These are phyloP conservation scores for Omphalotus guepiniiformis DNA, from an alignment of 768 basidiomycete genomes.

Conservation along the genomic window DNA sequence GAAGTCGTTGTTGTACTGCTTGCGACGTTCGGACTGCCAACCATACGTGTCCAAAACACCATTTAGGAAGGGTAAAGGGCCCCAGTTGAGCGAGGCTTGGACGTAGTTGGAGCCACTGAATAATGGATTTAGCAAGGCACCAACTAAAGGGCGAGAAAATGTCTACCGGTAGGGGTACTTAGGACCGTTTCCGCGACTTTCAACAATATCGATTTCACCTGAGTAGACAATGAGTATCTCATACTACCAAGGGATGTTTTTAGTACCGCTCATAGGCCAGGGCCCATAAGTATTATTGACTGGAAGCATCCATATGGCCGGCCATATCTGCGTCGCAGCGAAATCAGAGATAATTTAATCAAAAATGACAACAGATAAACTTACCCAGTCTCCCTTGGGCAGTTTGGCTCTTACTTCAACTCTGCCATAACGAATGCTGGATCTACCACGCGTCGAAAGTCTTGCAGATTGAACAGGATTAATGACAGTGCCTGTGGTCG, in stretches of 20 bases:
- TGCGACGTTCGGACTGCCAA: constrained; percentile 68
- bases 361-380: constrained; percentile 16
- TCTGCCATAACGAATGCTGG: constrained; percentile 46
- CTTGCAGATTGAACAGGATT: constrained; percentile 82
- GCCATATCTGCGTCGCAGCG: constrained; percentile 56
- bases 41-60: constrained; percentile 66
- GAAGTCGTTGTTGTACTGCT: constrained; percentile 60
- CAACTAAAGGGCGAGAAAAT: too few relatives aligned
- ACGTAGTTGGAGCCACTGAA: constrained; percentile 60
- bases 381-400: constrained; percentile 64
- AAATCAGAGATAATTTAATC: constrained; percentile 6
- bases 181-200: constrained; percentile 54
- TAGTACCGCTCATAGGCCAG: too few relatives aligned
- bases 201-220: constrained; percentile 39
- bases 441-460: constrained; percentile 52
- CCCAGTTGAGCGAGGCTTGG: constrained; percentile 60
- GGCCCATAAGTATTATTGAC: constrained; percentile 31
- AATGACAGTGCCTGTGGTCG: constrained; percentile 60
- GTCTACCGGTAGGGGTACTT: constrained; percentile 41
- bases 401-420: constrained; percentile 81
- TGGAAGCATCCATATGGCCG: constrained; percentile 46
- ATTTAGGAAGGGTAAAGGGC: constrained; percentile 55
- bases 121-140: too few relatives aligned
- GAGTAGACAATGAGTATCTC: too few relatives aligned
- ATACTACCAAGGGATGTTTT: too few relatives aligned